Evolutionary conservation across 2,329 filamentous ascomycete genomes (phyloP).

Genomic region (Calycina marina): DNA sequence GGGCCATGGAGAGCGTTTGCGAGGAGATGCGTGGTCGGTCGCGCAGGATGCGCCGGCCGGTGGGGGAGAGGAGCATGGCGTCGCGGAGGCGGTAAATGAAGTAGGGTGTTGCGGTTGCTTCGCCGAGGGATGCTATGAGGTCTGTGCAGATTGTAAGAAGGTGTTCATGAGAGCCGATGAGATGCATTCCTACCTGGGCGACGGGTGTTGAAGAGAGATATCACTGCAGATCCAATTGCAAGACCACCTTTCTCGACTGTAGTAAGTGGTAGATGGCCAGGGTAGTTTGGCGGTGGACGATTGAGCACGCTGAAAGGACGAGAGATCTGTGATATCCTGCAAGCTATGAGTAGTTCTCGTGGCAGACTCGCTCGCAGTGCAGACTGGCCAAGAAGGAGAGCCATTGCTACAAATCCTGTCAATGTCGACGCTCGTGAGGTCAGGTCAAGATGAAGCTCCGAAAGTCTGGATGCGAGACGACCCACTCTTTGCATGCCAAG

Average conservation of each 20-base stretch:
- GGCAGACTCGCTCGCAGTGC: slow-evolving; percentile 10
- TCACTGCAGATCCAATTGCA: slow-evolving; percentile 46
- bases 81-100: slow-evolving; percentile 86
- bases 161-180: background rate
- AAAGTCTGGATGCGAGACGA: too few relatives aligned
- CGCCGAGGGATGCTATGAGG: slow-evolving; percentile 85
- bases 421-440: too few relatives aligned
- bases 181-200: slow-evolving; percentile 45
- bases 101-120: slow-evolving; percentile 86
- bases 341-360: slow-evolving; percentile 15
- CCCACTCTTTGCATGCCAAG: too few relatives aligned
- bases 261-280: slow-evolving; percentile 79
- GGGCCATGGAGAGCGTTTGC: slow-evolving; percentile 43
- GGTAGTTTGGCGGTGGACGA: slow-evolving; percentile 39
- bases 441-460: too few relatives aligned
- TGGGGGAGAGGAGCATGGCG: slow-evolving; percentile 74
- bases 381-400: slow-evolving; percentile 11
- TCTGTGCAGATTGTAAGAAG: slow-evolving; percentile 35
- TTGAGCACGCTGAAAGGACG: slow-evolving; percentile 66
- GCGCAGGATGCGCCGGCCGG: slow-evolving; percentile 80
- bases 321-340: slow-evolving; percentile 11
- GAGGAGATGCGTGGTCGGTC: slow-evolving; percentile 82
- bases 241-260: slow-evolving; percentile 60
- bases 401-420: slow-evolving; percentile 11
- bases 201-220: slow-evolving; percentile 58